Conservation (phyloP, 2,329 filamentous ascomycete genomes). For the Monosporascus sp. region DNA sequence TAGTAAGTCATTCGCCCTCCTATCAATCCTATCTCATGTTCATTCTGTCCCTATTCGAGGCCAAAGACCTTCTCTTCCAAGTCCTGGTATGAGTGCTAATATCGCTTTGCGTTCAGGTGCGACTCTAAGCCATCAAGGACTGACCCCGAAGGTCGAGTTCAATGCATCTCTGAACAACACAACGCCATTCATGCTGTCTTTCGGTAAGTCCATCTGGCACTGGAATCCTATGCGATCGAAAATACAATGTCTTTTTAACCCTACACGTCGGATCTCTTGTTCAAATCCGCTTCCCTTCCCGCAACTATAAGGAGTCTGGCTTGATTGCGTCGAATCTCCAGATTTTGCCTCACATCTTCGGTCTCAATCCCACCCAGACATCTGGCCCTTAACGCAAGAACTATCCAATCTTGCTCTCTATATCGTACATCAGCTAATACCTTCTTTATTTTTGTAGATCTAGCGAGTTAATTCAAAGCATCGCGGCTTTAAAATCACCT, state of each 20-base stretch:
- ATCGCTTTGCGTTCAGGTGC: constrained; percentile 14
- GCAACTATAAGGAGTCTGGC: constrained; percentile 9
- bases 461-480: constrained; percentile 8
- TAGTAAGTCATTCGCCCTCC: constrained; percentile 17
- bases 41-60: constrained; percentile 3
- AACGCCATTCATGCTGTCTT: constrained; percentile 26
- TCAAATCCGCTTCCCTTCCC: constrained; percentile 4
- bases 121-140: constrained; percentile 18
- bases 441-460: constrained; percentile 3
- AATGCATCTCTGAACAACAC: constrained; percentile 25
- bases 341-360: constrained; percentile 10
- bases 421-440: constrained; percentile 9
- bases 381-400: constrained; percentile 3
- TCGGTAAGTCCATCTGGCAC: constrained; percentile 31
- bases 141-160: constrained; percentile 22
- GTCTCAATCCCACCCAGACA: constrained; percentile 8
- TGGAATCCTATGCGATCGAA: constrained; percentile 31
- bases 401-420: constrained; percentile 4
- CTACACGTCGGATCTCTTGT: constrained; percentile 1
- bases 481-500: constrained; percentile 3
- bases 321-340: constrained; percentile 6
- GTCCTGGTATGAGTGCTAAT: constrained; percentile 10
- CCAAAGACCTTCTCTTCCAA: constrained; percentile 4
- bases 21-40: constrained; percentile 10
- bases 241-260: constrained; percentile 13